A percentile compares a stretch with the other conserved stretches of the same genome.
Conservation (phyloP, 1,284 basidiomycete genomes). For the Irpex rosettiformis region DNA sequence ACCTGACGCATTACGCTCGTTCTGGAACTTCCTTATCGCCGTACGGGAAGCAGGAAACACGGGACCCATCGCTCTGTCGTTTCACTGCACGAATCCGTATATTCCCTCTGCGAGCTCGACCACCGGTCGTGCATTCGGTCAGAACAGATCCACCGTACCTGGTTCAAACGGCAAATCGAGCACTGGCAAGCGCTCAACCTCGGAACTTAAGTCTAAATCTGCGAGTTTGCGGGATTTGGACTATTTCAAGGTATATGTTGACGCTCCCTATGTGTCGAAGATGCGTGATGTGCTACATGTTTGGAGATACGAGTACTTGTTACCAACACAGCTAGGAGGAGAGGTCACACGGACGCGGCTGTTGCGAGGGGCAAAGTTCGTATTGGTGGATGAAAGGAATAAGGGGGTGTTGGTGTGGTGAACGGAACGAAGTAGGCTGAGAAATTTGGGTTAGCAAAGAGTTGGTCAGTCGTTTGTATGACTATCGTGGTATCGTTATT, state of each 20-base stretch:
- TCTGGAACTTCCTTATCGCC: conserved; percentile 52
- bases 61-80: conserved; percentile 52
- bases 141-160: no score
- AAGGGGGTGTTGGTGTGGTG: conserved; percentile 10
- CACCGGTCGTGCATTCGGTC: conserved; percentile 11
- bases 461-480: background rate
- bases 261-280: conserved; percentile 42
- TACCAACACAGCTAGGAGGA: conserved; percentile 6
- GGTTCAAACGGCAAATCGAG: no score
- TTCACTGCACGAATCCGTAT: conserved; percentile 35
- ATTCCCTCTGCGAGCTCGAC: conserved; percentile 15
- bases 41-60: conserved; percentile 36
- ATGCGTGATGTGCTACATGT: conserved; percentile 50
- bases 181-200: background rate
- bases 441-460: background rate
- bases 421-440: background rate
- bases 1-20: conserved; percentile 33
- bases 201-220: background rate
- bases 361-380: conserved; percentile 11
- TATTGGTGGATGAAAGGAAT: conserved; percentile 14
- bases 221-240: conserved; percentile 31
- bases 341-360: background rate
- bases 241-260: conserved; percentile 63
- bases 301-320: conserved; percentile 38
- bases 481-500: background rate